Evolutionary conservation across 345 rosid genomes (phyloP).

Genomic region (Eucalyptus marginata): DNA sequence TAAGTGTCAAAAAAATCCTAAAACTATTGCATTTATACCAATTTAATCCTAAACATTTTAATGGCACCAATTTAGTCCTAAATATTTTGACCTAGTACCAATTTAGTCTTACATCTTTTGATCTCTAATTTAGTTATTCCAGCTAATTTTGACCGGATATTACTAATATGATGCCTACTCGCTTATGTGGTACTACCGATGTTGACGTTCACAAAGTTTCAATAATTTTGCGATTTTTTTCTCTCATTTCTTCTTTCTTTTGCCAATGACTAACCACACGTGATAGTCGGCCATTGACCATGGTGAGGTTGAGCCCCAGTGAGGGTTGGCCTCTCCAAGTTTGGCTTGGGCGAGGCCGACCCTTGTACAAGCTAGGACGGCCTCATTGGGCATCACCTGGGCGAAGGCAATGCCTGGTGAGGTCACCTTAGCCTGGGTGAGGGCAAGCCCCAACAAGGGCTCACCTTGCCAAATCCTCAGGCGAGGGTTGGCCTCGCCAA

Average conservation of each 20-base stretch:
- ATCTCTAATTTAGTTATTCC: rapidly evolving
- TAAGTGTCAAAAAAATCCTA: too few relatives aligned
- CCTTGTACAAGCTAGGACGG: rapidly evolving
- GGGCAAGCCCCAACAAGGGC: rapidly evolving
- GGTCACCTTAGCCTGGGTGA: rapidly evolving
- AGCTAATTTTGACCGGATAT: rapidly evolving
- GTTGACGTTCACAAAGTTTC: rapidly evolving
- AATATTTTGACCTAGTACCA: rapidly evolving
- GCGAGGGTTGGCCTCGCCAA: rapidly evolving
- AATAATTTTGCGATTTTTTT: too few relatives aligned
- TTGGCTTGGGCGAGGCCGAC: rapidly evolving
- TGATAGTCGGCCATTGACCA: rapidly evolving
- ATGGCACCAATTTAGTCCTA: rapidly evolving
- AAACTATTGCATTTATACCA: too few relatives aligned
- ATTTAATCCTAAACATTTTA: too few relatives aligned
- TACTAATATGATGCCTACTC: rapidly evolving
- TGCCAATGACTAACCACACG: rapidly evolving
- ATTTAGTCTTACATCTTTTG: too few relatives aligned
- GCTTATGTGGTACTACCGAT: rapidly evolving
- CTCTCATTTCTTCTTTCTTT: too few relatives aligned
- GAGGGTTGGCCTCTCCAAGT: too few relatives aligned
- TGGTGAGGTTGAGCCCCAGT: too few relatives aligned
- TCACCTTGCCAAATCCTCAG: rapidly evolving
- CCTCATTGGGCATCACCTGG: rapidly evolving
- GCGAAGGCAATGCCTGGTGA: too few relatives aligned